Evolutionary conservation across 2,329 filamentous ascomycete species (phyloP), one percentile per base, ranked within the genome.

Genomic region (Fusarium sp.): DNA sequence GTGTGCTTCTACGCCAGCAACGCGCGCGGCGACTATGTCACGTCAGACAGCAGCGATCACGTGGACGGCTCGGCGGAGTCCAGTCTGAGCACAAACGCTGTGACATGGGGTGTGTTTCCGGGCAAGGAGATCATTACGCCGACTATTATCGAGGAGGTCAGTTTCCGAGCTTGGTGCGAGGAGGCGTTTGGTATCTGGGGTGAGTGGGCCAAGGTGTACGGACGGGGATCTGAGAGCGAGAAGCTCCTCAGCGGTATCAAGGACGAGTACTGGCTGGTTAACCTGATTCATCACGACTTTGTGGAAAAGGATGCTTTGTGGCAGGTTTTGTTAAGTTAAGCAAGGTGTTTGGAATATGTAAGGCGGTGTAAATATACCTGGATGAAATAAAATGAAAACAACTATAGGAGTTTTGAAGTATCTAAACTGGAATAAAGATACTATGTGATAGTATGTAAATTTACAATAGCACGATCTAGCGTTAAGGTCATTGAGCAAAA

Each of bases 121-220:
- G 93, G 93, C 41, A 97, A 97, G 81, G 95, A 98, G 79, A 98
- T 98, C 75, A 88, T 97, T 59, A 97, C 94, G 22, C 95, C 95
- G 4, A 98, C 95, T 3, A 98, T 98, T 75, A 97, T 98, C 74
- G 95, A 98, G 78, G 92, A 94, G 71, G 93, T 97, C 51, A 96
- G 92, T 77, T 98, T 98, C 84, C 86, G 89, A 65, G 93, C 94
- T 9, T 99, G 96, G 96, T 87, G 89, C 58, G 96, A 98, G 76
- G 96, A 99, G 83, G 95, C 96, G 1, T 99, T 96, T 81, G 91
- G 91, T 32, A 97, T 98, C 75, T 98, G 95, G 92, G 87, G 85
- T 41, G 96, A 98, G 82, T 99, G 96, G 96, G 90, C 92, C 63
- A 86, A 92, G 70, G 91, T 97, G 46, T 98, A 97, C 78, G 88